phyloP scores from a whole-genome alignment of 1,139 yeast genomes.

The Diutina scorzettiae region DNA sequence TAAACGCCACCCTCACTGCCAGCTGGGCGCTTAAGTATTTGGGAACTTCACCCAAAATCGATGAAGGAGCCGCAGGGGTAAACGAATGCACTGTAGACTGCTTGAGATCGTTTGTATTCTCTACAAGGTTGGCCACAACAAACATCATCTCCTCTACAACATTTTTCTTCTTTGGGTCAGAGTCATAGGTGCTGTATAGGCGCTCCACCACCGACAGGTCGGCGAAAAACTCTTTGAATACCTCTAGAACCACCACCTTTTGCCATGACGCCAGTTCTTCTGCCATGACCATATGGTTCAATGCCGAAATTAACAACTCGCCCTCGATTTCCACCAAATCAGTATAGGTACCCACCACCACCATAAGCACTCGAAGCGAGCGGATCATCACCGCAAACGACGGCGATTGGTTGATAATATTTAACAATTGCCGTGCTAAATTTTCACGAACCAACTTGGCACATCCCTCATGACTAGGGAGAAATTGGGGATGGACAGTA shows the following conservation, averaged over 20 bases:
- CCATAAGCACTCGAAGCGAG: background rate
- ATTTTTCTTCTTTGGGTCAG: background rate
- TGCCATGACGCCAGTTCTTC: background rate
- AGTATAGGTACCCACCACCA: background rate
- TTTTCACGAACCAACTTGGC: background rate
- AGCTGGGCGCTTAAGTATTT: background rate
- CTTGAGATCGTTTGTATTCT: background rate
- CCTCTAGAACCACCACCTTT: background rate
- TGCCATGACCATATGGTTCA: background rate
- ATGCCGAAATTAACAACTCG: background rate
- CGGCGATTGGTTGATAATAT: background rate
- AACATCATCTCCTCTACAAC: slow-evolving; percentile 2
- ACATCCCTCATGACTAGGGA: background rate
- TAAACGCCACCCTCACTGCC: background rate
- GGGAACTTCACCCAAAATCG: background rate
- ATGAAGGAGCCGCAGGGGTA: background rate
- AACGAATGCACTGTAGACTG: background rate
- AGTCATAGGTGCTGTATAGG: background rate
- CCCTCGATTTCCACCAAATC: background rate
- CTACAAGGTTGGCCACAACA: slow-evolving; percentile 2
- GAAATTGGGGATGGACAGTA: background rate
- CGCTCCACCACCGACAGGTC: background rate
- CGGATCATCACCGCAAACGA: background rate
- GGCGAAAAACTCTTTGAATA: background rate
- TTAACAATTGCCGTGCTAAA: background rate